These are phyloP conservation scores for Pisolithus microcarpus DNA, from an alignment of 768 basidiomycete genomes.

Conservation along the genomic window DNA sequence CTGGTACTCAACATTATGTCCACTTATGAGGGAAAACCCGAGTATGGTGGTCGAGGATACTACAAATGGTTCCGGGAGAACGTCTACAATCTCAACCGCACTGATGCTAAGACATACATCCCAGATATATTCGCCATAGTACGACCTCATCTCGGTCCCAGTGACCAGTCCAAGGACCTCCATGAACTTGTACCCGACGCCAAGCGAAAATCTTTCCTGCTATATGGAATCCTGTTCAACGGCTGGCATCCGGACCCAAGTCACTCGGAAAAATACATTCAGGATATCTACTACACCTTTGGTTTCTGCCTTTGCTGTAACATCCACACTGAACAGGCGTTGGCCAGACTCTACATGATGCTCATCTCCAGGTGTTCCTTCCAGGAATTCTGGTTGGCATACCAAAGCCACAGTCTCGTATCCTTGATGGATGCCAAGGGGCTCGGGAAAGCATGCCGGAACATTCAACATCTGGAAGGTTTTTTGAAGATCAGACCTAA, in stretches of 20 bases:
- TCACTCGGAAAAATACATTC: not conserved
- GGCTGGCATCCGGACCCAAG: not conserved
- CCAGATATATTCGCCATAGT: not conserved
- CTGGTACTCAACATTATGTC: slow-evolving; percentile 26
- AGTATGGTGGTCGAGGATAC: slow-evolving; percentile 16
- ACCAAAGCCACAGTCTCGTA: no score
- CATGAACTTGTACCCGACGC: not conserved
- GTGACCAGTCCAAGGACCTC: not conserved
- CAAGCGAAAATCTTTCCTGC: not conserved
- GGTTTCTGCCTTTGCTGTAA: slow-evolving; percentile 10
- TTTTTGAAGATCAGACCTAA: no score
- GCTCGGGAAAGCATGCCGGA: no score
- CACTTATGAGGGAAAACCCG: slow-evolving; percentile 17
- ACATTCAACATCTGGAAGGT: no score
- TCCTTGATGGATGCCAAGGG: no score
- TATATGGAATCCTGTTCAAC: not conserved
- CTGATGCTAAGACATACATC: not conserved
- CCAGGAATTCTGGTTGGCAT: no score
- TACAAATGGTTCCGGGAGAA: slow-evolving; percentile 31
- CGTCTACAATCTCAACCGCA: slow-evolving; percentile 20
- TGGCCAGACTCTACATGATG: not conserved
- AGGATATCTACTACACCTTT: slow-evolving; percentile 2
- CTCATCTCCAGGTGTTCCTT: no score
- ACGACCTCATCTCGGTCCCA: not conserved
- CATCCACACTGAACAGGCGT: not conserved